Evolutionary conservation across 352 stramenopile genomes (phyloP), one percentile per base, ranked within the genome.

Genomic region (Blastocystis sp.): DNA sequence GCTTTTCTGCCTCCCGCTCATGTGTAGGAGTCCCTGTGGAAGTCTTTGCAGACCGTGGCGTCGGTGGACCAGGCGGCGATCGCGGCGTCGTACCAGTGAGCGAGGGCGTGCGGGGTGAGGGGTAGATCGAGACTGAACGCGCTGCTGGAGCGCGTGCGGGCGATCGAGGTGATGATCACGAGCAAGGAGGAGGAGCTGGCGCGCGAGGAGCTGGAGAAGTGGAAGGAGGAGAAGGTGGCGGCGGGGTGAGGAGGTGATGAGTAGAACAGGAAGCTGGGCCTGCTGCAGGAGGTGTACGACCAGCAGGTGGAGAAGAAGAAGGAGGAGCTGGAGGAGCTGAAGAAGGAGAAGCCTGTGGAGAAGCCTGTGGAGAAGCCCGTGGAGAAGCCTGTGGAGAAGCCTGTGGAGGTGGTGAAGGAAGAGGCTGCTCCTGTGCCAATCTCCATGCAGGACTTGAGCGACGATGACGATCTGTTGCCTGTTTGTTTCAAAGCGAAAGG

Each of bases 101-200:
- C 4, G 4, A 48, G 2, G 48, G 43, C 3, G 4, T 17, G 40
- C 10, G 3, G 66, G 17, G 28, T 54, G 4, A 19, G 52, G 34
- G 19, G 38, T 77, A 77, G 42, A 42, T 24, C 66, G 52, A 54
- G 66, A 34, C 52, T 77, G 34, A 54, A 21, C 21, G 38, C 66
- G 40, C 19, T 77, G 34, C 21, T 77, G 43, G 38, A 77, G 24
- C 66, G 66, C 34, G 66, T 77, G 28, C 17, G 34, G 52, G 42
- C 38, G 6, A 77, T 77, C 52, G 66, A 77, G 38, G 60, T 77
- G n/a, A 60, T 77, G 66, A 10, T 77, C 38, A 77, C n/a, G 40
- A 77, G 60, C 52, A 34, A 43, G 17, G 66, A 77, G 66, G 66
- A 77, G 34, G 66, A 77, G 40, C 11, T 77, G 24, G n/a, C 54